phyloP scores from a whole-genome alignment of 345 rosid species.

The Excoecaria cochinchinensis region DNA sequence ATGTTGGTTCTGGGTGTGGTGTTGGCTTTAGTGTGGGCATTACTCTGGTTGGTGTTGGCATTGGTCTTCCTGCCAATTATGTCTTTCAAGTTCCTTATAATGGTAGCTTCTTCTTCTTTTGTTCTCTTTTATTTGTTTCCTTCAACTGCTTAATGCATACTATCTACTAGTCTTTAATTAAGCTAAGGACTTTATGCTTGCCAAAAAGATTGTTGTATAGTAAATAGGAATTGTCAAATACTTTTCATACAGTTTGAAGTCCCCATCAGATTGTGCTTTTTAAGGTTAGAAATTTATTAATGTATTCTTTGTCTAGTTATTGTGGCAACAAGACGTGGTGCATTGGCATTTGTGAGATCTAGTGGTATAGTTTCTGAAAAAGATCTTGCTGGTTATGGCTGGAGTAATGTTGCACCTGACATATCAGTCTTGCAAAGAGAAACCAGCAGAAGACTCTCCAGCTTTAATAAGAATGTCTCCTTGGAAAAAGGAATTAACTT shows the following conservation, averaged over 20 bases:
- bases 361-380: too few relatives aligned
- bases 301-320: too few relatives aligned
- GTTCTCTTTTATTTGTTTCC: neutral
- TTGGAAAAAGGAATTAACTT: conserved; percentile 26
- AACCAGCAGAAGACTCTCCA: conserved; percentile 43
- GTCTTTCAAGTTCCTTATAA: conserved; percentile 54
- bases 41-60: conserved; percentile 77
- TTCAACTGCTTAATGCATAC: neutral
- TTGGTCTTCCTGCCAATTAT: conserved; percentile 81
- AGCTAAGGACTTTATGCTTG: neutral
- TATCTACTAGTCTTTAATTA: neutral
- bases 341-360: too few relatives aligned
- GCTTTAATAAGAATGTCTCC: conserved; percentile 37
- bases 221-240: neutral
- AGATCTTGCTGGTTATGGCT: too few relatives aligned
- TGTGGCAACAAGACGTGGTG: too few relatives aligned
- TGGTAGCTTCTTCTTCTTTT: conserved; percentile 32
- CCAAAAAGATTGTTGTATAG: neutral
- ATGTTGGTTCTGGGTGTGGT: conserved; percentile 92
- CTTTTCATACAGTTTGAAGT: neutral
- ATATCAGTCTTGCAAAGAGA: conserved; percentile 48
- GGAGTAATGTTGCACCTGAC: conserved; percentile 36
- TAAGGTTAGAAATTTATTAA: conserved; percentile 1
- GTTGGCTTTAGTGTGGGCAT: conserved; percentile 87
- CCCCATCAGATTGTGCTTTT: neutral